These are phyloP conservation scores for Dalbergia cochinchinensis DNA, from an alignment of 306 rosid species.

Conservation along the genomic window DNA sequence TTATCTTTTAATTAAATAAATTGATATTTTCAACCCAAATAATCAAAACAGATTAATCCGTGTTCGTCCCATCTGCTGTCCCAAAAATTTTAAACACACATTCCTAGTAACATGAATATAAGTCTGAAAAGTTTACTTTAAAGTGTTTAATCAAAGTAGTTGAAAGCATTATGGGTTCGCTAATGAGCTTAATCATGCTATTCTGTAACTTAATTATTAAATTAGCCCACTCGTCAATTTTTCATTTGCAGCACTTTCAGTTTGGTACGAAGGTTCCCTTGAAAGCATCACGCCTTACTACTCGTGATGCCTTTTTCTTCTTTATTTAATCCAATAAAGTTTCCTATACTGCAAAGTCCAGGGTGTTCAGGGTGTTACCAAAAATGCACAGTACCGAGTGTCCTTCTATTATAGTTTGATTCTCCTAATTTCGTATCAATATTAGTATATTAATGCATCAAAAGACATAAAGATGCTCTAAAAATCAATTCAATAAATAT, in stretches of 20 bases:
- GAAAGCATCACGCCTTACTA: not conserved
- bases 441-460: not conserved
- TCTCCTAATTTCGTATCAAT: not conserved
- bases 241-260: constrained; percentile 3
- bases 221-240: constrained; percentile 11
- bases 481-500: too few relatives aligned
- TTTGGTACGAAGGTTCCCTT: not conserved
- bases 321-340: constrained; percentile 16
- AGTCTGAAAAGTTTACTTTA: not conserved
- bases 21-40: too few relatives aligned
- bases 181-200: constrained; percentile 35
- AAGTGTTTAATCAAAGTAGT: not conserved
- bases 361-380: constrained; percentile 9
- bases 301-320: not conserved
- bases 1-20: too few relatives aligned
- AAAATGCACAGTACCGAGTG: not conserved
- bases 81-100: too few relatives aligned
- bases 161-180: constrained; percentile 14
- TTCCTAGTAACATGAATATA: not conserved
- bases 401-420: not conserved
- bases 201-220: constrained; percentile 18
- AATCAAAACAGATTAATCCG: too few relatives aligned
- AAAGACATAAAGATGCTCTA: not conserved
- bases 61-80: too few relatives aligned
- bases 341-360: not conserved